Base-by-base conservation (phyloP, 768 basidiomycete species). In the Phanerodontia chrysosporium region DNA sequence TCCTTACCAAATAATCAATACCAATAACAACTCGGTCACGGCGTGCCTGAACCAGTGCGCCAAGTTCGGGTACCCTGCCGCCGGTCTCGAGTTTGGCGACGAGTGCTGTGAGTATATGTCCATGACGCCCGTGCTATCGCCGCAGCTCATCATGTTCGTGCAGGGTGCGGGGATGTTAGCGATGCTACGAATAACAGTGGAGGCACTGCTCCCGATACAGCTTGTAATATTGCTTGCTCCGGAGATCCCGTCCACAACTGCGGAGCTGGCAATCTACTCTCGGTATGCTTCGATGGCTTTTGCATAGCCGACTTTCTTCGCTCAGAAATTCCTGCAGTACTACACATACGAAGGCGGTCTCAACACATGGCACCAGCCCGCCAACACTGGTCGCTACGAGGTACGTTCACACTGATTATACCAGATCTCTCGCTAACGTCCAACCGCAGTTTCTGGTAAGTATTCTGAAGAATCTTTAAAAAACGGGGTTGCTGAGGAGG, bases 201-300 rank as follows among this genome's bases (percentile, higher is more conserved):
- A 16, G 64, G 66, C 0, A 62, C 69, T 27, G 70, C 70, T 14
- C 51, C 74, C 0, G 77, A 73, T 30, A 69, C 74, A 0, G 69
- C 80, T 18, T 83, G 82, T 49, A 65, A 66, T 28, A 70, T 76
- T n/a, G 74, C 85, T 25, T 91, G 90, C 69, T 79, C 87, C 21
- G 90, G 88, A 0, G 88, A 90, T 65, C 83, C 87, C 0, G 67
- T 79, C 16, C 85, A 89, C 64, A 68, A 87, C 0, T 91, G 90
- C 66, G 90, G 90, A 45, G 82, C 79, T 8, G 24, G 30, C 24
- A 35, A 39, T 10, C 36, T 3, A 6, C n/a, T 22, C 27, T n/a
- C 49, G 18, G 21, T 57, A 25, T 6, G 25, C 24, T 8, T 32
- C n/a, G n/a, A n/a, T n/a, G n/a, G n/a, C n/a, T n/a, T n/a, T n/a